phyloP scores from a whole-genome alignment of 306 rosid genomes.

The Trifolium fragiferum region DNA sequence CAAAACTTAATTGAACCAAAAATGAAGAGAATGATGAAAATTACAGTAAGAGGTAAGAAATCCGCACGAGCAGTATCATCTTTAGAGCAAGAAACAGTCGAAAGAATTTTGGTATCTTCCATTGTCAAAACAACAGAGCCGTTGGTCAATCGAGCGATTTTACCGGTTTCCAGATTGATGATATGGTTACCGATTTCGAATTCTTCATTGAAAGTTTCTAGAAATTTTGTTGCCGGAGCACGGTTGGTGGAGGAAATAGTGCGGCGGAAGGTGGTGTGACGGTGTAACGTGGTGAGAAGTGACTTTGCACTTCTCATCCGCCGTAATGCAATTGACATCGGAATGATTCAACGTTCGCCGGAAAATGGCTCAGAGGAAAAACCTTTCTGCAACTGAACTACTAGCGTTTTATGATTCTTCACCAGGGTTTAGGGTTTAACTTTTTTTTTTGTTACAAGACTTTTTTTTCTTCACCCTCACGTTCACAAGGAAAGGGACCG shows the following conservation, averaged over 20 bases:
- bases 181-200: conserved; percentile 79
- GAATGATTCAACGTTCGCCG: not conserved
- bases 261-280: conserved; percentile 55
- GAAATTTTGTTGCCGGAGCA: conserved; percentile 53
- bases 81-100: conserved; percentile 72
- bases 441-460: too few species aligned
- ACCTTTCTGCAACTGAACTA: not conserved
- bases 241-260: conserved; percentile 68
- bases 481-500: too few species aligned
- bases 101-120: conserved; percentile 76
- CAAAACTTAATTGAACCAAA: not conserved
- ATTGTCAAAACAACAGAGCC: conserved; percentile 79
- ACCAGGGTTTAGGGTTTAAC: too few species aligned
- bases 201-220: conserved; percentile 73
- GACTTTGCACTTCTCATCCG: not conserved
- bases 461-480: too few species aligned
- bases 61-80: conserved; percentile 70
- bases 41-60: conserved; percentile 92
- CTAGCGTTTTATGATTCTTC: too few species aligned
- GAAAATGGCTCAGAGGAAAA: too few species aligned
- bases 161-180: conserved; percentile 75
- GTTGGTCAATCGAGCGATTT: conserved; percentile 88
- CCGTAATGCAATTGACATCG: not conserved
- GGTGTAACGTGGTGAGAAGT: conserved; percentile 16
- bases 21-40: not conserved